These are phyloP conservation scores for Mrakia blollopis DNA, from an alignment of 768 basidiomycete species.

Conservation along the genomic window DNA sequence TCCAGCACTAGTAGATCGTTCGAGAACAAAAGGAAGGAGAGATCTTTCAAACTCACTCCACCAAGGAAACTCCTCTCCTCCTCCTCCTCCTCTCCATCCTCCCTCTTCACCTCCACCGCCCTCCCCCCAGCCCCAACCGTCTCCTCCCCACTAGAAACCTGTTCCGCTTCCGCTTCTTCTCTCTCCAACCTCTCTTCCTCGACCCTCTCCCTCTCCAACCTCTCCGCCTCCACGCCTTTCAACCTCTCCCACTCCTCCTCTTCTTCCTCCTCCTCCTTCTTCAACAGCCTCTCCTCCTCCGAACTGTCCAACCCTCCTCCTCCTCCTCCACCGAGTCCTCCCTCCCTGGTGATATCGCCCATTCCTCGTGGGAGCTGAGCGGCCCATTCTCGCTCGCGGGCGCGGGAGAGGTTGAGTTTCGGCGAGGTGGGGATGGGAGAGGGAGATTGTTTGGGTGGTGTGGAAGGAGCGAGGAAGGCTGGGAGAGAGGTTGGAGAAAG, in stretches of 20 bases:
- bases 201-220: conserved; percentile 10
- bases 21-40: background rate
- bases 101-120: background rate
- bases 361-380: conserved; percentile 13
- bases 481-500: conserved; percentile 10
- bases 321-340: background rate
- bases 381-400: conserved; percentile 25
- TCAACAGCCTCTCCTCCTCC: conserved; percentile 12
- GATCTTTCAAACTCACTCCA: conserved; percentile 1
- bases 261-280: conserved; percentile 5
- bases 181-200: background rate
- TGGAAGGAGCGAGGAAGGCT: background rate
- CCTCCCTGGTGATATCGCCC: conserved; percentile 17
- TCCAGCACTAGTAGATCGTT: background rate
- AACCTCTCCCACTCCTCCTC: conserved; percentile 7
- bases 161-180: background rate
- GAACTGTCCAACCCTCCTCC: background rate
- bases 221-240: background rate
- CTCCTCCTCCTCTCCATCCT: conserved; percentile 19
- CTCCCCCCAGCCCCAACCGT: background rate
- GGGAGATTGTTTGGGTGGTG: background rate
- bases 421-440: too few species aligned
- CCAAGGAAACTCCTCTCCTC: conserved; percentile 21
- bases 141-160: conserved; percentile 5
- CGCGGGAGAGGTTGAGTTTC: conserved; percentile 24